phyloP scores from a whole-genome alignment of 2,329 filamentous ascomycete genomes.

The Ophiobolus disseminans region DNA sequence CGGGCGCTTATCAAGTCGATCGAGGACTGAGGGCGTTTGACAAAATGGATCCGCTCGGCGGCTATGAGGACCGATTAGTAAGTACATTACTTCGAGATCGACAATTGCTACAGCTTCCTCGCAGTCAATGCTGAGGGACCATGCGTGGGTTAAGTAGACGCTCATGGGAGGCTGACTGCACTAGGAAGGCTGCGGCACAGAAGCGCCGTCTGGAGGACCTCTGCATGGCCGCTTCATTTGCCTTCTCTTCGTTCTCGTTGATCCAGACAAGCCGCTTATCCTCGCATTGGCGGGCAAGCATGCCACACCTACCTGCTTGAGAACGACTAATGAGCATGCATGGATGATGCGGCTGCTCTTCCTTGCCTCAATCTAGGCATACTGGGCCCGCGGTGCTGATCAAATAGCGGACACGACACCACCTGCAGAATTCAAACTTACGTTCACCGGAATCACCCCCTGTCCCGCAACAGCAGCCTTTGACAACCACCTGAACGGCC shows the following conservation, averaged over 20 bases:
- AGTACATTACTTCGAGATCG: slow-evolving; percentile 4
- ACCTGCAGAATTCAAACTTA: background rate
- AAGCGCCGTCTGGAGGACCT: slow-evolving; percentile 19
- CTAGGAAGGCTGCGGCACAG: slow-evolving; percentile 11
- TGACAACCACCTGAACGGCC: background rate
- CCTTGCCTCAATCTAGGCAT: background rate
- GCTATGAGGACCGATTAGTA: slow-evolving; percentile 9
- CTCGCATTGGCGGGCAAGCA: slow-evolving; percentile 24
- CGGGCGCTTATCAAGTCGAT: slow-evolving; percentile 21
- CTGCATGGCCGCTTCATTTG: slow-evolving; percentile 23
- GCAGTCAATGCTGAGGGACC: slow-evolving; percentile 15
- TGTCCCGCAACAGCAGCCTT: background rate
- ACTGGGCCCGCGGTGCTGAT: background rate
- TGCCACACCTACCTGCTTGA: background rate
- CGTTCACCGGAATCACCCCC: slow-evolving; percentile 4
- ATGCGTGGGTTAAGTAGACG: slow-evolving; percentile 30
- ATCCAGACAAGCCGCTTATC: slow-evolving; percentile 9
- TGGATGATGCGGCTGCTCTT: background rate
- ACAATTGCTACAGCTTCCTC: background rate
- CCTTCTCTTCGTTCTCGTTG: slow-evolving; percentile 16
- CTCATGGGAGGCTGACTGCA: slow-evolving; percentile 16
- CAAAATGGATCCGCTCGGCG: slow-evolving; percentile 4
- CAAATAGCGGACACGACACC: background rate
- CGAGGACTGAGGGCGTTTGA: slow-evolving; percentile 4
- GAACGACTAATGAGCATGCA: slow-evolving; percentile 3